Evolutionary conservation across 176 grass and related monocot species (phyloP), one percentile per base, ranked within the genome.

Genomic region (Leersia perrieri): DNA sequence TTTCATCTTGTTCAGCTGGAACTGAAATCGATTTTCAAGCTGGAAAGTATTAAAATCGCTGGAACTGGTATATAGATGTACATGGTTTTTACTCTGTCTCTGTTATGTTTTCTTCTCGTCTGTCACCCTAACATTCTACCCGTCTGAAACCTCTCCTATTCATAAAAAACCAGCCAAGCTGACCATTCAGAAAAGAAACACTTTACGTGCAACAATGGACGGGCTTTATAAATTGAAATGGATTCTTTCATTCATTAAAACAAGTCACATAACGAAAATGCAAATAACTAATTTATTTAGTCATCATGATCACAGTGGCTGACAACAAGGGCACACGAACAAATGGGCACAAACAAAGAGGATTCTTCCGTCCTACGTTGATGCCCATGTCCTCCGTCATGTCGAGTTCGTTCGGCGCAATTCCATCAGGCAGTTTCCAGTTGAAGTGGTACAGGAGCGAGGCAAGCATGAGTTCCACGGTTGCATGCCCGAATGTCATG

Each of bases 381-480:
- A 84, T 13, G 7, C 89, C 84, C 26, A 44, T 29, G 1, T 62
- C 68, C 58, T 84, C 84, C 1, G 47, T 11, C 88, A 79, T 90
- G 49, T 83, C 78, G 0, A 90, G 9, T 26, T 90, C 73, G 18
- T 70, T 1, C 2, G 9, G n/a, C 49, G 20, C 29, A 12, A 63
- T 13, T 22, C 68, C 79, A 1, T 4, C 29, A 0, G 47, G 80
- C 14, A 80, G 35, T 44, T 83, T 28, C 84, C 88, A 90, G 34
- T 87, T 74, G 1, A 90, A 90, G 60, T 68, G 67, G 41, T 87
- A 83, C 6, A 83, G 10, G 0, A 90, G 70, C 16, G 26, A 44
- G 5, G 88, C 84, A 25, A 90, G 58, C 11, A 64, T 29, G 14
- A 91, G 33, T 51, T 78, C 85, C 13, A 82, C 18, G 20, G 30